Percentiles rank a stretch among this genome's conserved stretches.
Conservation (phyloP, 768 basidiomycete species). For the Naematelia encephala region DNA sequence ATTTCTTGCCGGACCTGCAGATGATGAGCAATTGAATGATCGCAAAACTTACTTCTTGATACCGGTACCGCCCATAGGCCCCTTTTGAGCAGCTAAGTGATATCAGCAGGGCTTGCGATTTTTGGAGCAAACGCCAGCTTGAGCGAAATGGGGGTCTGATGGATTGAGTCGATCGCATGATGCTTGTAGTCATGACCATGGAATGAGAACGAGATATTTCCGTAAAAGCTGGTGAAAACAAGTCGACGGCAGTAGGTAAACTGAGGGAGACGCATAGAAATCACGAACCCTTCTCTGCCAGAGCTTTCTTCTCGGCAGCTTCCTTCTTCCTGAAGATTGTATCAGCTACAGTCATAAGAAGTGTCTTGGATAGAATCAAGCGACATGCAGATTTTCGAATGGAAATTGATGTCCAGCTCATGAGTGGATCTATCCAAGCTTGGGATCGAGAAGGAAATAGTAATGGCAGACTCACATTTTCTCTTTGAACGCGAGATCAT, state of each 20-base stretch:
- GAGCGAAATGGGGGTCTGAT: no score
- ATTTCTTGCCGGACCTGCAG: conserved; percentile 40
- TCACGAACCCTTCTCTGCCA: conserved; percentile 29
- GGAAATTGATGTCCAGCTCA: neutral
- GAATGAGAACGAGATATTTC: no score
- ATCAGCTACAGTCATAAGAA: no score
- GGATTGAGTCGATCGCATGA: no score
- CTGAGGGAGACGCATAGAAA: neutral
- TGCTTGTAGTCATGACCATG: no score
- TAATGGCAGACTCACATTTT: conserved; percentile 23
- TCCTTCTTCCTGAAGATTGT: conserved; percentile 20
- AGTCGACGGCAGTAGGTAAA: no score
- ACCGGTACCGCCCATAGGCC: conserved; percentile 41
- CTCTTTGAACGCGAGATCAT: conserved; percentile 40
- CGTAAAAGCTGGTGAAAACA: no score
- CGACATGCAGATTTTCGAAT: no score
- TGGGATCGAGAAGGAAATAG: neutral
- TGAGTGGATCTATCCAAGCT: neutral
- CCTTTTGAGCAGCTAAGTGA: conserved; percentile 24
- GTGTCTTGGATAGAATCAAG: no score
- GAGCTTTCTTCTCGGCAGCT: conserved; percentile 28
- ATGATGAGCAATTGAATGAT: neutral
- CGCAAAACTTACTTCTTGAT: conserved; percentile 42
- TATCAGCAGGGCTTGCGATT: conserved; percentile 5
- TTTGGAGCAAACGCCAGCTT: no score